Percentiles rank a stretch among this genome's conserved stretches.
phyloP scores from a whole-genome alignment of 192 early-diverging fungal species.

The Backusella tarrabulga region DNA sequence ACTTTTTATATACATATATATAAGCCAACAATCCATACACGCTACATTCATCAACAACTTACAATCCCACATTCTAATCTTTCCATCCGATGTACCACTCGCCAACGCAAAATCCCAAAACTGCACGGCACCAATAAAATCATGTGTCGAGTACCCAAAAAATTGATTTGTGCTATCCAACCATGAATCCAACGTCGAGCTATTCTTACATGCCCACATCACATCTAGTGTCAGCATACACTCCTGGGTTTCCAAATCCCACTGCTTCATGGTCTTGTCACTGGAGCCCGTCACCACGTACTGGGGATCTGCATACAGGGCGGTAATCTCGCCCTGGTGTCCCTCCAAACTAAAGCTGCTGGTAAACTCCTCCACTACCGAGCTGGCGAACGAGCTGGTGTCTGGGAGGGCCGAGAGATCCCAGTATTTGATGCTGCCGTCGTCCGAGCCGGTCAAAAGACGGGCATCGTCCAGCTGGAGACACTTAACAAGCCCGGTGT shows the following conservation, averaged over 20 bases:
- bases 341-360: conserved; percentile 39
- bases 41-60: background rate
- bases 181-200: background rate
- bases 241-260: conserved; percentile 70
- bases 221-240: conserved; percentile 67
- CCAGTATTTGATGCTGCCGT: conserved; percentile 33
- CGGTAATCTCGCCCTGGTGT: conserved; percentile 45
- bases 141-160: conserved; percentile 39
- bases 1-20: conserved; percentile 30
- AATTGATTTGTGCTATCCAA: conserved; percentile 11
- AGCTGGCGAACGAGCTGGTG: conserved; percentile 21
- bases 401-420: conserved; percentile 21
- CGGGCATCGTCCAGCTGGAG: conserved; percentile 31
- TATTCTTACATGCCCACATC: conserved; percentile 55
- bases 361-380: background rate
- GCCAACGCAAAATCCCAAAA: conserved; percentile 72
- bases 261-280: conserved; percentile 75
- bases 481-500: conserved; percentile 38
- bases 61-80: conserved; percentile 76
- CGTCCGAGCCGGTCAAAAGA: conserved; percentile 35
- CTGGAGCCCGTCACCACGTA: conserved; percentile 64
- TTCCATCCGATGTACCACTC: conserved; percentile 73
- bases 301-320: conserved; percentile 52
- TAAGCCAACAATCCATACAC: background rate
- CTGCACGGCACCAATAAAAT: conserved; percentile 70